phyloP scores from a whole-genome alignment of 305 asterid species.

The Solanum chacoense region DNA sequence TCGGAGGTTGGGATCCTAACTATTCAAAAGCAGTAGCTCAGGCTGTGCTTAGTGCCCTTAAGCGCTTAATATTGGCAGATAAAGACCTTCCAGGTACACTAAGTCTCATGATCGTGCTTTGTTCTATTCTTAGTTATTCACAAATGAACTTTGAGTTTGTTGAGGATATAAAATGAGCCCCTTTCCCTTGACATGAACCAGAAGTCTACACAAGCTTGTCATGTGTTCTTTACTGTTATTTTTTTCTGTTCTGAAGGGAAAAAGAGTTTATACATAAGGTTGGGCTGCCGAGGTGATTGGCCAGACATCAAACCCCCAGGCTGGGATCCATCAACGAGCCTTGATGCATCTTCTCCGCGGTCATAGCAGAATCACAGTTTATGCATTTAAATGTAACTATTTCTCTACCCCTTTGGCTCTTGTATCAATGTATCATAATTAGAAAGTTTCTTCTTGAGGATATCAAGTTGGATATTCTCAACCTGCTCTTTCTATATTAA shows the following conservation, averaged over 20 bases:
- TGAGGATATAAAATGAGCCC: background rate
- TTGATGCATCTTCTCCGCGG: slow-evolving; percentile 7
- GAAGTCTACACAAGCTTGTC: background rate
- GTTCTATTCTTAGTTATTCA: background rate
- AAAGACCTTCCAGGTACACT: slow-evolving; percentile 58
- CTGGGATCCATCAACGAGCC: slow-evolving; percentile 40
- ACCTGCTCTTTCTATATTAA: background rate
- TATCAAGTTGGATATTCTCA: background rate
- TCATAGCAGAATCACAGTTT: background rate
- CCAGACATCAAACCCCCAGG: slow-evolving; percentile 85
- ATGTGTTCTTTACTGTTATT: background rate
- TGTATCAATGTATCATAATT: background rate
- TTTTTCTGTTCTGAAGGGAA: slow-evolving; percentile 29
- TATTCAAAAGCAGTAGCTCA: slow-evolving; percentile 66
- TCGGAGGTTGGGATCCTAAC: slow-evolving; percentile 61
- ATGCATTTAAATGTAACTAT: background rate
- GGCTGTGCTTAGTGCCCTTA: slow-evolving; percentile 74
- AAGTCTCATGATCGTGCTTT: background rate
- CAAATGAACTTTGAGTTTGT: background rate
- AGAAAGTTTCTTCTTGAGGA: background rate
- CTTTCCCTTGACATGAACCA: background rate
- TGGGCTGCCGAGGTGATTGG: slow-evolving; percentile 96
- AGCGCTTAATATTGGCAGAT: slow-evolving; percentile 60
- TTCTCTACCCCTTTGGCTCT: background rate
- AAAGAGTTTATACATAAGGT: slow-evolving; percentile 62